Conservation (phyloP, 306 rosid species). For the Ormosia semicastrata region DNA sequence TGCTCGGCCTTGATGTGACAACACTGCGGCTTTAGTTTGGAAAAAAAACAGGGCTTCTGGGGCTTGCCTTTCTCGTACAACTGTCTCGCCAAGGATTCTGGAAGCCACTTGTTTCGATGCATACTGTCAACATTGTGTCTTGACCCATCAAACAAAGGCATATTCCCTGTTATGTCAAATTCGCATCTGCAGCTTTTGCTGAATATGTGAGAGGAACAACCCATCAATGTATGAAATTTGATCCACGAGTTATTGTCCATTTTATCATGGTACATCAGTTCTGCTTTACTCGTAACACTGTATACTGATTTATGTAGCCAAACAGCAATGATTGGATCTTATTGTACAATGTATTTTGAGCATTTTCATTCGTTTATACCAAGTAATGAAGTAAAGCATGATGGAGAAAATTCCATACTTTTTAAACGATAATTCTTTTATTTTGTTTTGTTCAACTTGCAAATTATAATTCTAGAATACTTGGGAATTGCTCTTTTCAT, state of each 20-base stretch:
- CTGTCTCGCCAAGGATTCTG: slow-evolving; percentile 26
- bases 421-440: not conserved
- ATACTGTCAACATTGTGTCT: slow-evolving; percentile 21
- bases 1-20: slow-evolving; percentile 25
- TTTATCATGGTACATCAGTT: not conserved
- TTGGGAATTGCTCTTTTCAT: not conserved
- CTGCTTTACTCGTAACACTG: not conserved
- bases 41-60: not conserved
- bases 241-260: slow-evolving; percentile 19
- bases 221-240: slow-evolving; percentile 23
- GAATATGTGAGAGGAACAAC: slow-evolving; percentile 27
- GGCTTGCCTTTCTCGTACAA: slow-evolving; percentile 21
- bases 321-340: not conserved
- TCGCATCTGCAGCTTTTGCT: slow-evolving; percentile 24
- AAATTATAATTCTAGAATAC: not conserved
- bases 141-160: slow-evolving; percentile 19
- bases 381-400: not conserved
- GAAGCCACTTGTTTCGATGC: slow-evolving; percentile 26
- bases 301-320: slow-evolving; percentile 7
- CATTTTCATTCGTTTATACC: slow-evolving; percentile 4
- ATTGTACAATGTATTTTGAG: slow-evolving; percentile 13
- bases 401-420: not conserved
- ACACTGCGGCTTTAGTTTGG: slow-evolving; percentile 5
- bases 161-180: slow-evolving; percentile 15
- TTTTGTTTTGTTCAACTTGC: not conserved